A percentile compares a stretch with the other conserved stretches of the same genome.
Conservation (phyloP, 2,329 filamentous ascomycete genomes). For the Cladosporium sp. region DNA sequence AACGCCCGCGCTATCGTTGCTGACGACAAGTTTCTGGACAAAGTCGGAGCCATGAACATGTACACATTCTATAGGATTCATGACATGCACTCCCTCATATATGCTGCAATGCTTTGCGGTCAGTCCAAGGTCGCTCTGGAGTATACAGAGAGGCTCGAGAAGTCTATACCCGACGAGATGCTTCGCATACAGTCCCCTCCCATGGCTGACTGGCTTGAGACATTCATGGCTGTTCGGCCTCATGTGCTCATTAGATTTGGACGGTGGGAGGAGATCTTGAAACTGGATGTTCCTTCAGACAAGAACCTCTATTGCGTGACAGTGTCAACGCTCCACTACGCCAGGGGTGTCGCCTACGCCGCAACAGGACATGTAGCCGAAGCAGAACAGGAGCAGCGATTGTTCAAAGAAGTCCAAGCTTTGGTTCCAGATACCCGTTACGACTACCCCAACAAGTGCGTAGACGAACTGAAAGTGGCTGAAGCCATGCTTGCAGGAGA, state of each 20-base stretch:
- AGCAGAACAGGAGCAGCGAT: constrained; percentile 48
- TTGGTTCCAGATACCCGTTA: constrained; percentile 57
- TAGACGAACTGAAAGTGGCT: constrained; percentile 58
- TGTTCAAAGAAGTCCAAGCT: constrained; percentile 40
- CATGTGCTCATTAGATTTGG: constrained; percentile 72
- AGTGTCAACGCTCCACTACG: constrained; percentile 64
- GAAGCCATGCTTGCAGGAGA: constrained; percentile 67
- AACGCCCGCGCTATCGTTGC: constrained; percentile 63
- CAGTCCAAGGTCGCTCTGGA: constrained; percentile 59
- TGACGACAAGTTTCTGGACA: constrained; percentile 61
- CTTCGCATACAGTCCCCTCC: constrained; percentile 61
- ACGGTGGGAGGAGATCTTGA: constrained; percentile 61
- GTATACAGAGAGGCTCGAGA: constrained; percentile 56
- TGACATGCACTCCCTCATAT: constrained; percentile 69
- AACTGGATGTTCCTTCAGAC: constrained; percentile 54
- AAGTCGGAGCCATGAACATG: constrained; percentile 61
- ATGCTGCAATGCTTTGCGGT: constrained; percentile 73
- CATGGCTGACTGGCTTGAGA: constrained; percentile 76
- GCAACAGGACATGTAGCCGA: constrained; percentile 51
- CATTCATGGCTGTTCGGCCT: constrained; percentile 61
- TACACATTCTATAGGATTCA: constrained; percentile 74
- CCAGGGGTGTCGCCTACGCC: constrained; percentile 61
- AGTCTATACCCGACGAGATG: constrained; percentile 57
- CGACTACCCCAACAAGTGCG: constrained; percentile 63
- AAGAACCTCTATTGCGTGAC: constrained; percentile 61